These are phyloP conservation scores for Microbotryum violaceum DNA, from an alignment of 1,284 basidiomycete genomes.

Conservation along the genomic window DNA sequence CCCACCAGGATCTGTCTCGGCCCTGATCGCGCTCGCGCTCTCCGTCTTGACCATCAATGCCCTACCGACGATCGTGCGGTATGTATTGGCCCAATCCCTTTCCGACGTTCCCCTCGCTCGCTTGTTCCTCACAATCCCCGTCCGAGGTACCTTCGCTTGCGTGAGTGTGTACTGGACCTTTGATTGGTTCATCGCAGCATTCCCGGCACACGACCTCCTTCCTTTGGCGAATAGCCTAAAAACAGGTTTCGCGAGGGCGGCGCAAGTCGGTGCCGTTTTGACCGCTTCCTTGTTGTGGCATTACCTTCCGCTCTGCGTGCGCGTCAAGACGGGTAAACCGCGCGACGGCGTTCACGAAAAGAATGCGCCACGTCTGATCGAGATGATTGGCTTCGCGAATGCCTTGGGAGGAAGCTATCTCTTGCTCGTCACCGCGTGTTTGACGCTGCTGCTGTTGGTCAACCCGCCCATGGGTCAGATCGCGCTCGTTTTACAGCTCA, in stretches of 20 bases:
- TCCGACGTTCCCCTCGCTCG: constrained; percentile 66
- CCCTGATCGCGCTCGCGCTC: constrained; percentile 55
- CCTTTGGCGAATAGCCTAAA: constrained; percentile 45
- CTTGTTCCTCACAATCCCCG: constrained; percentile 54
- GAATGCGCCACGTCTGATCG: constrained; percentile 46
- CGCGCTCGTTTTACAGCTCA: constrained; percentile 54
- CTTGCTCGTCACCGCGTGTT: constrained; percentile 63
- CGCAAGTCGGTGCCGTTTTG: constrained; percentile 50
- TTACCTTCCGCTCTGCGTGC: constrained; percentile 61
- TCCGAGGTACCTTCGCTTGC: constrained; percentile 54
- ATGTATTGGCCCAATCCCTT: constrained; percentile 58
- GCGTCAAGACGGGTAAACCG: constrained; percentile 44
- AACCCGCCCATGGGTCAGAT: constrained; percentile 77
- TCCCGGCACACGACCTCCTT: neutral
- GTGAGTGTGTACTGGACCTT: constrained; percentile 65
- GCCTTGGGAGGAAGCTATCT: constrained; percentile 80
- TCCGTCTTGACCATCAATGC: constrained; percentile 53
- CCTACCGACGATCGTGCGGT: constrained; percentile 55
- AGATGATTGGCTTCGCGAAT: constrained; percentile 80
- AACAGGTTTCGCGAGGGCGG: constrained; percentile 56
- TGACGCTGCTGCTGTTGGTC: constrained; percentile 57
- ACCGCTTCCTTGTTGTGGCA: constrained; percentile 61
- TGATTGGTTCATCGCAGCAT: constrained; percentile 51
- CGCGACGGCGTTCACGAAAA: constrained; percentile 40
- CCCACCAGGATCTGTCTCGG: constrained; percentile 56